Evolutionary conservation across 257 asterid genomes (phyloP), one percentile per base, ranked within the genome.

Genomic region (Mentha longifolia): DNA sequence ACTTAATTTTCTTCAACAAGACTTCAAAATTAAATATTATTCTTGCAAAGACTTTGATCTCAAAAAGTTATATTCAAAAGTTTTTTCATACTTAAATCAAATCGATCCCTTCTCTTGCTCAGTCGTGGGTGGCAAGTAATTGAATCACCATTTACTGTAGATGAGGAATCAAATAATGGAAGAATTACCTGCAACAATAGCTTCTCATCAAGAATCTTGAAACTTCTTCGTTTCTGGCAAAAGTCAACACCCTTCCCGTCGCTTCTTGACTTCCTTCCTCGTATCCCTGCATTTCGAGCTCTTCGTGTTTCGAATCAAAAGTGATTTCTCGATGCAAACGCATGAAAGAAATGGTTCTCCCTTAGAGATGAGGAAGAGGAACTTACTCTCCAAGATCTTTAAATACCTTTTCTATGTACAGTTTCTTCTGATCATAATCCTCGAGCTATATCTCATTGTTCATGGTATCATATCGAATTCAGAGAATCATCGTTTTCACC

Each of bases 361-460:
- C 15, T 19, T 51, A 14, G 69, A 82, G 71, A 82, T 70, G 84
- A 74, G 71, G 73, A 41, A 67, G 4, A 68, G 75, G 35, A 71
- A 50, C 73, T 65, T 61, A 65, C 60, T 74, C 49, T 74, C 71
- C 76, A 77, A 74, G 56, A 28, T 80, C 56, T 78, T 78, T 35
- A 62, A 41, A 41, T 52, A 57, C 80, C 37, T 86, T 35, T 84
- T 84, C 81, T 80, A 61, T 37, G 1, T 55, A 19, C 82, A 86
- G 60, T n/a, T 82, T 59, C 37, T 82, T 57, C 51, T 79, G 5
- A 42, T 78, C 62, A 22, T 58, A 9, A n/a, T 80, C 75, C 72
- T 84, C 47, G 78, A 57, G n/a, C 62, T 84, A 55, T 65, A 75
- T 35, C 85, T 84, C 68, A 67, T 64, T 0, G 31, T 74, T 13